Base-by-base conservation (phyloP, 345 rosid genomes). In the Fremontodendron californicum region DNA sequence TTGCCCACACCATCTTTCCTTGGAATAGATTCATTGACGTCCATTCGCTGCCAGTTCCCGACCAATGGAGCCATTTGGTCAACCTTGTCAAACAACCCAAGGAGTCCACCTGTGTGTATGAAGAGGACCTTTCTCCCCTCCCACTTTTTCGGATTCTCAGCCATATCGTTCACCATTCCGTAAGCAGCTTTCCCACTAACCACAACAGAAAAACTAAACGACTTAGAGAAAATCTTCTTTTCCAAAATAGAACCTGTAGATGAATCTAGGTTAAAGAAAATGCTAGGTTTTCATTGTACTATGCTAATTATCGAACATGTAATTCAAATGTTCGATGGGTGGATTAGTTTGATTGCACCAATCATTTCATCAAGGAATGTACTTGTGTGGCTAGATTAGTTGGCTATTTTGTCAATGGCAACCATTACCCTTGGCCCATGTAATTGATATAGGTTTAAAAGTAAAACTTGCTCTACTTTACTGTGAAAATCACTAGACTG, bases 121-220 rank as follows among this genome's bases (percentile, higher is more conserved):
- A 95, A 92, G 71, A 90, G 88, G 67, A 95, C 79, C 81, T 88
- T 93, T 78, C 89, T 89, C 67, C 96, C 97, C 72, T 93, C 96
- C 98, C 96, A 93, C 29, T 78, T 86, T 78, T 78, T 82, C 33
- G 96, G 94, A 85, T 92, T 90, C 75, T 89, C 89, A 23, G 74
- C 81, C 91, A 92, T 95, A 79, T 90, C 98, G 70, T 87, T 88
- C 86, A 90, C 55, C 96, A 93, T 82, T 70, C 90, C 85, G 21
- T 89, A 95, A 4, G 78, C 92, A 87, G 98, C 96, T 88, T 95
- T 95, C 62, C 99, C 99, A 62, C 99, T 93, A 60, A 54, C 35
- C 19, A 29, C 45, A 75, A 49, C 10, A 62, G 13, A 68, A 68
- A 43, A 49, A 58, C 10, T 37, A 33, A 74, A 71, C 45, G 5